These are phyloP conservation scores for Linum usitatissimum DNA, from an alignment of 345 rosid species.

Conservation along the genomic window DNA sequence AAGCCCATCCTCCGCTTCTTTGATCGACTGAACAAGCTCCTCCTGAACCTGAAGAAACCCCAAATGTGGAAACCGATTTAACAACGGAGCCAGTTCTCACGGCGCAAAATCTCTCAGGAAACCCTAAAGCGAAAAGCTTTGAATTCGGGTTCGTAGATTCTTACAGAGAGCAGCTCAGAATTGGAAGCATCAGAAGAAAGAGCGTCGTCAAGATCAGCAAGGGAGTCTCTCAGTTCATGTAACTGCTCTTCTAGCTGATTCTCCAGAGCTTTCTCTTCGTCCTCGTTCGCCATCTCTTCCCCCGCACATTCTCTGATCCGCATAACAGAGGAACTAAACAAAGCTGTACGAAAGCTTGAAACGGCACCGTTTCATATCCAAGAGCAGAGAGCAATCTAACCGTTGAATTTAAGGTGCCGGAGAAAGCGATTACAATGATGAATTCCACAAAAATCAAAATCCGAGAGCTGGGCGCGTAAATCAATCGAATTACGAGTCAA, in stretches of 20 bases:
- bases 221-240: conserved; percentile 63
- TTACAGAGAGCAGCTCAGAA: conserved; percentile 62
- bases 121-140: conserved; percentile 6
- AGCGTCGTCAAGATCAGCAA: conserved; percentile 53
- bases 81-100: not conserved
- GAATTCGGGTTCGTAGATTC: not conserved
- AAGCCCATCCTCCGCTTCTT: conserved; percentile 76
- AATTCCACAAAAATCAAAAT: not conserved
- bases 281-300: conserved; percentile 42
- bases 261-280: conserved; percentile 63
- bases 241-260: conserved; percentile 60
- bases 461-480: not conserved
- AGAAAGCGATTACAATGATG: not conserved
- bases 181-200: conserved; percentile 57
- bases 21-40: conserved; percentile 57
- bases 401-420: not conserved
- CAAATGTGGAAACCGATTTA: not conserved
- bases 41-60: conserved; percentile 43
- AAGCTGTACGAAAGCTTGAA: not conserved
- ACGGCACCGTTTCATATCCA: not conserved
- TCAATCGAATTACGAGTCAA: not conserved
- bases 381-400: not conserved
- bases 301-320: not conserved
- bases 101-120: not conserved
- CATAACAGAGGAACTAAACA: not conserved